Conservation (phyloP, 768 basidiomycete genomes). For the Tephrocybe rancida region DNA sequence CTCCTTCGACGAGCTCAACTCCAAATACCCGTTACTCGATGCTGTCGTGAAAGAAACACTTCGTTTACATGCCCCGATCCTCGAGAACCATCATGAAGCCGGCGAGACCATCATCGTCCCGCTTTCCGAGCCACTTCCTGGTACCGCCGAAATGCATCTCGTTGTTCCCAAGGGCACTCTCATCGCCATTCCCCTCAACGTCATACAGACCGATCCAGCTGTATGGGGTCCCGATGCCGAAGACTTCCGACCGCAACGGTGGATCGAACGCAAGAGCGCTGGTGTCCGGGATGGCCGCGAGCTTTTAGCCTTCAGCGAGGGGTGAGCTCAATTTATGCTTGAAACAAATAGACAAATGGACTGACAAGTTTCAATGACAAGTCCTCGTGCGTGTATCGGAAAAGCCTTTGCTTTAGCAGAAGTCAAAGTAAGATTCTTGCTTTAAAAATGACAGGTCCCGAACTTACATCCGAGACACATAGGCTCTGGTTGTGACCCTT, state of each 20-base stretch:
- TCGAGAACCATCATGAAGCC: conserved; percentile 70
- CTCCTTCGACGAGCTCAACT: conserved; percentile 53
- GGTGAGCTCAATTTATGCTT: conserved; percentile 35
- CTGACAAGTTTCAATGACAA: conserved; percentile 23
- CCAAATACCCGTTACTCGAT: conserved; percentile 55
- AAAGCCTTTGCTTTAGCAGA: conserved; percentile 59
- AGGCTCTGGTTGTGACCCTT: conserved; percentile 49
- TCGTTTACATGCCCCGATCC: conserved; percentile 60
- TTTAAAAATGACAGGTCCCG: neutral
- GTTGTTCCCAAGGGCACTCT: conserved; percentile 60
- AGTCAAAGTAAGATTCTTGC: conserved; percentile 49
- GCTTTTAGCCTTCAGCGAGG: conserved; percentile 60
- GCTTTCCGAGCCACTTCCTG: conserved; percentile 51
- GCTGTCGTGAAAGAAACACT: conserved; percentile 64
- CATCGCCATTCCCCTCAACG: conserved; percentile 56
- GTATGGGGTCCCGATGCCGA: conserved; percentile 65
- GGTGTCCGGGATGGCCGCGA: conserved; percentile 37
- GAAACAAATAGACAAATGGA: neutral
- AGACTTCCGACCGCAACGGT: conserved; percentile 62
- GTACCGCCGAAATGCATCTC: conserved; percentile 42
- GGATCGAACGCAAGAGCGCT: conserved; percentile 47
- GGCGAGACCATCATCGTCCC: conserved; percentile 54
- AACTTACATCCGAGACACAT: conserved; percentile 2
- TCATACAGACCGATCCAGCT: conserved; percentile 52
- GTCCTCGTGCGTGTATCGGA: conserved; percentile 64